These are phyloP conservation scores for Orbilia oligospora DNA, from an alignment of 2,329 filamentous ascomycete genomes.

Conservation along the genomic window DNA sequence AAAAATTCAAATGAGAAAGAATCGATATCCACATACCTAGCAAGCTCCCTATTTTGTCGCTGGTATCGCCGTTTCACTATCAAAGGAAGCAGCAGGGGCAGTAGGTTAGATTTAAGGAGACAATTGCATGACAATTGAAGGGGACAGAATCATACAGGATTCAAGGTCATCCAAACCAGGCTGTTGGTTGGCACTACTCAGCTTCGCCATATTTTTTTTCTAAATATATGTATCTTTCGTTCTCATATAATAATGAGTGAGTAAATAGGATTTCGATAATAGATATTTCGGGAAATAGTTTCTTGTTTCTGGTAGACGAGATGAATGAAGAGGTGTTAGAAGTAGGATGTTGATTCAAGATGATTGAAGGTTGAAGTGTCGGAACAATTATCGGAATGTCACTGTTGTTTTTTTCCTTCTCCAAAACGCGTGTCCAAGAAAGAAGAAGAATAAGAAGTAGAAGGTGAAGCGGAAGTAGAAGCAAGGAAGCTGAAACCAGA, in stretches of 20 bases:
- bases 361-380: conserved; percentile 12
- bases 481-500: conserved; percentile 10
- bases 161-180: conserved; percentile 47
- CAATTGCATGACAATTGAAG: neutral
- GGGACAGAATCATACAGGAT: conserved; percentile 24
- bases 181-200: conserved; percentile 52
- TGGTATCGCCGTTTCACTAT: conserved; percentile 83
- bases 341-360: neutral
- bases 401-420: neutral
- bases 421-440: conserved; percentile 10
- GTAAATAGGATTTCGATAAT: neutral
- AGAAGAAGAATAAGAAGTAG: neutral
- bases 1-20: neutral
- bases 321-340: neutral
- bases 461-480: neutral
- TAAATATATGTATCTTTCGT: neutral
- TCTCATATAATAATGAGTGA: conserved; percentile 37
- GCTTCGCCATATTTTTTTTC: conserved; percentile 48
- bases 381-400: conserved; percentile 5
- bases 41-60: conserved; percentile 82
- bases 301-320: neutral
- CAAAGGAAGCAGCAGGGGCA: neutral
- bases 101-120: neutral
- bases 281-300: neutral
- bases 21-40: conserved; percentile 30